These are phyloP conservation scores for Xylariomycetidae sp. DNA, from an alignment of 2,329 filamentous ascomycete species.

Conservation along the genomic window DNA sequence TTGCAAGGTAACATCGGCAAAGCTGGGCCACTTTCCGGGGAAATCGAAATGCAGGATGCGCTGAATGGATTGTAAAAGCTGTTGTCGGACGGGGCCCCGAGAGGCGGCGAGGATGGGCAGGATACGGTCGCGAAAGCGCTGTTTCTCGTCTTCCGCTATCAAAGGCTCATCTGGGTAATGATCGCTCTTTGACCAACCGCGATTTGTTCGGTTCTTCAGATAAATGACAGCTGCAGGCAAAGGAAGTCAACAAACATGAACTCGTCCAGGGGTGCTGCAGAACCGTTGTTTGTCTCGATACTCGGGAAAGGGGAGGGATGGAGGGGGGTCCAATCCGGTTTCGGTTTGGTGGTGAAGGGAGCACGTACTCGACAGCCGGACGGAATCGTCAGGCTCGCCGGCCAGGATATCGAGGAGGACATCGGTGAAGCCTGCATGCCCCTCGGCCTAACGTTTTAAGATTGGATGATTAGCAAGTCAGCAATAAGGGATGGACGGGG, in stretches of 20 bases:
- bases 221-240: slow-evolving; percentile 76
- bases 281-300: no score
- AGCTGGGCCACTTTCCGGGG: slow-evolving; percentile 87
- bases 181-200: slow-evolving; percentile 79
- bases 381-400: slow-evolving; percentile 76
- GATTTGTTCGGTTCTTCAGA: slow-evolving; percentile 94
- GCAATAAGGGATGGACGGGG: no score
- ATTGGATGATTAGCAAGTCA: slow-evolving; percentile 9
- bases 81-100: slow-evolving; percentile 76
- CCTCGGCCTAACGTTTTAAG: slow-evolving; percentile 65
- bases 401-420: slow-evolving; percentile 87
- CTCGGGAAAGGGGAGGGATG: slow-evolving; percentile 20
- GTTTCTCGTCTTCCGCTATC: slow-evolving; percentile 87
- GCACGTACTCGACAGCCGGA: slow-evolving; percentile 80
- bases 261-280: no score
- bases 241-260: slow-evolving; percentile 11
- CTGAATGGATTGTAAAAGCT: slow-evolving; percentile 90
- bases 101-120: slow-evolving; percentile 84
- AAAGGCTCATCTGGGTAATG: slow-evolving; percentile 67
- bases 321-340: slow-evolving; percentile 13
- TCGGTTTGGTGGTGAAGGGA: neutral
- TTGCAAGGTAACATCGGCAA: slow-evolving; percentile 87
- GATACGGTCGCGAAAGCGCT: slow-evolving; percentile 78
- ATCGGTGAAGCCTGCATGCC: slow-evolving; percentile 83
- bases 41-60: slow-evolving; percentile 97